Evolutionary conservation across 768 basidiomycete genomes (phyloP), one percentile per base, ranked within the genome.

Genomic region (Xanthoconium stramineum): DNA sequence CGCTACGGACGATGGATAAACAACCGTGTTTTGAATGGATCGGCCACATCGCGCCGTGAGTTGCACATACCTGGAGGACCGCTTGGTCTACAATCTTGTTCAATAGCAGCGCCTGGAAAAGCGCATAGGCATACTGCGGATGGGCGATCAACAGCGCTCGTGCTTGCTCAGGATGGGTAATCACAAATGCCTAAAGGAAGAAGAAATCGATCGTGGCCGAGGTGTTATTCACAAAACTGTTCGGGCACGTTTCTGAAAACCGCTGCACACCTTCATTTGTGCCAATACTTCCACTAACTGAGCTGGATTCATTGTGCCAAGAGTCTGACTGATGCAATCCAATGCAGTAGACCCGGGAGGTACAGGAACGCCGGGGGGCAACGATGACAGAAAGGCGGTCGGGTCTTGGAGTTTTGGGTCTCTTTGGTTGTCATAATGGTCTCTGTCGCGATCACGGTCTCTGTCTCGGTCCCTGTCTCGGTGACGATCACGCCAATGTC

Each of bases 71-170:
- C 87, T 91, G 84, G 3, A 99, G 78, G 47, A 97, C 84, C 6
- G 84, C 82, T 3, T 90, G 82, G 61, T 98, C 94, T 39, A 98
- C 91, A 17, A 98, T 91, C 65, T 94, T 91, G 80, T 95, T 92
- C 47, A 98, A 75, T 10, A 98, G 76, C 60, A 99, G 81, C 0
- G 92, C 89, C 74, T 98, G 95, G 78, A 98, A 97, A 14, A 98
- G 80, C 5, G 97, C 97, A 70, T 98, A 98, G 2, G 94, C 89
- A 6, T 97, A 81, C 73, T 98, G 96, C 17, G 97, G 97, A 64
- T 98, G 88, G 17, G 85, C 79, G 28, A 84, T 76, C 43, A 99
- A 80, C 38, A 98, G 76, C 2, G 80, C 76, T 51, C 86, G 80
- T 35, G 96, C 95, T 73, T 94, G 89, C 49, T 96, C 94, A 10